Evolutionary conservation across 2,329 filamentous ascomycete genomes (phyloP), one percentile per base, ranked within the genome.

Genomic region (Alternaria sp.): DNA sequence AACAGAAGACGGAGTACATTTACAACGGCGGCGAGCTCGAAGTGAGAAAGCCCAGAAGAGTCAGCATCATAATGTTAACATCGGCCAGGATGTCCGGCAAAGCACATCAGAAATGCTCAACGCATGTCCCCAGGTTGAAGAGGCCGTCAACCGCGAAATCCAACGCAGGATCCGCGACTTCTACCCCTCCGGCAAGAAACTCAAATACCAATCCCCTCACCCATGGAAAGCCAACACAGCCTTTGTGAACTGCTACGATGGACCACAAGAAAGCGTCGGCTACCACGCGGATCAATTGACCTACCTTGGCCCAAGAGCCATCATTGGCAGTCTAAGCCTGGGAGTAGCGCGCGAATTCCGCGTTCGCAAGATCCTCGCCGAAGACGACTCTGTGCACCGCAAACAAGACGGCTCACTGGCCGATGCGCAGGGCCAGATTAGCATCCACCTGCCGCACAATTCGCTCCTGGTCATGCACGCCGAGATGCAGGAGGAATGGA

Each of bases 401-500:
- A 75, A 79, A 62, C 78, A 74, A 16, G 67, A 80, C 53, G 71
- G 74, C 32, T 64, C 41, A 60, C 73, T 73, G 12, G 81, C 86
- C 2, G 90, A 95, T 65, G 84, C 86, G 0, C 88, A 91, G 71
- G 94, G 94, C 4, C 94, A 97, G 75, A 94, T 98, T 59, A 89
- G 93, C 1, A 95, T 98, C 43, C 93, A 97, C 69, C 87, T 98
- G 0, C 94, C 94, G 0, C 95, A 98, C 78, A 98, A 98, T 77
- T 96, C 92, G 0, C 85, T 98, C 0, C 84, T 99, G 0, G 84
- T 98, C 9, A 98, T 99, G 95, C 94, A 98, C 73, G 94, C 94
- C 1, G 93, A 96, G 75, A 98, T 97, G 92, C 94, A 98, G 74
- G 94, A 98, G 74, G 90, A 91, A 74, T 98, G 93, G 93, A 98